A percentile compares a stretch with the other conserved stretches of the same genome.
Conservation (phyloP, 1,284 basidiomycete genomes). For the Cryptococcus sp. region DNA sequence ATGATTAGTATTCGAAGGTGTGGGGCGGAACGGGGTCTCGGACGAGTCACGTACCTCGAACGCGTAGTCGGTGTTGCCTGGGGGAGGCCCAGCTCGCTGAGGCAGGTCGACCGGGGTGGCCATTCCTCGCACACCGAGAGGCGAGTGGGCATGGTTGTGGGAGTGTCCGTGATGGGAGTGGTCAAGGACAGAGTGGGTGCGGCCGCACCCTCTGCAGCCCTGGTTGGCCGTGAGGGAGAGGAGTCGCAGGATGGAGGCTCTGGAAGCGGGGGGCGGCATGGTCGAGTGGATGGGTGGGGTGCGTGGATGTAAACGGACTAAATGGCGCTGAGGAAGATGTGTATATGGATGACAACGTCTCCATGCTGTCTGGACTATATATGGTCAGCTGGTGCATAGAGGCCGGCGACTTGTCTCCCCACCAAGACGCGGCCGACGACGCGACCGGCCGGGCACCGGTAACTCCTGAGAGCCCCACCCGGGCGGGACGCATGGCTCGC, state of each 20-base stretch:
- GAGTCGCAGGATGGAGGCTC: constrained; percentile 39
- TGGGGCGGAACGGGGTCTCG: background rate
- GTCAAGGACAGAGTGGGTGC: constrained; percentile 33
- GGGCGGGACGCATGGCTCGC: no score
- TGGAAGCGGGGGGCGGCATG: constrained; percentile 38
- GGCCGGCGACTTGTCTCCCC: no score
- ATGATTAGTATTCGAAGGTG: background rate
- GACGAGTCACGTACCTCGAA: constrained; percentile 66
- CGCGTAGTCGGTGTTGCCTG: constrained; percentile 80
- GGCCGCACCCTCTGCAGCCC: constrained; percentile 46
- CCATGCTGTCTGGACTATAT: no score
- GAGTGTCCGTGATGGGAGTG: constrained; percentile 15
- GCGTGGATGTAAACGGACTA: background rate
- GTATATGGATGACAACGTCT: no score
- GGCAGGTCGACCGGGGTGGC: constrained; percentile 78
- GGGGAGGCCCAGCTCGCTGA: constrained; percentile 27
- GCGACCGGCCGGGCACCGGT: no score
- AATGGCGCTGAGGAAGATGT: background rate
- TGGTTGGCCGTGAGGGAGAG: constrained; percentile 38
- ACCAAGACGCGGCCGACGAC: no score
- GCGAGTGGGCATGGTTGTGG: constrained; percentile 5
- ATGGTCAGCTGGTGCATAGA: no score
- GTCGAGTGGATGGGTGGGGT: background rate
- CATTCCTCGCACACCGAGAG: constrained; percentile 42
- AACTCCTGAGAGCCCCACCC: no score